Evolutionary conservation across 306 rosid genomes (phyloP).

Genomic region (Quercus suber): DNA sequence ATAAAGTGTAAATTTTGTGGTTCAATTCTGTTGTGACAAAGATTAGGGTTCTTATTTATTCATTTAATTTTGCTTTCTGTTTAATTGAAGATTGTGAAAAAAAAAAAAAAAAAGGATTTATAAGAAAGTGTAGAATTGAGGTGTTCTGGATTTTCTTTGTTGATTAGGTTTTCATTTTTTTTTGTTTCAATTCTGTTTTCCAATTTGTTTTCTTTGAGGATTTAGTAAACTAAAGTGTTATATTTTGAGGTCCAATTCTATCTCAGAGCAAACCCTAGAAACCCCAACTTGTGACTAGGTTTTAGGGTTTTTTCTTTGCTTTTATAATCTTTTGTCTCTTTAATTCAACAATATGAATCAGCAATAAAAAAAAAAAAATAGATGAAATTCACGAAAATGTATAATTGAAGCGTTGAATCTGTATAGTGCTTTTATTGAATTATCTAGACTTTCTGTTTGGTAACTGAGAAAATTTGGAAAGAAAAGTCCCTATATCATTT

Average conservation of each 20-base stretch:
- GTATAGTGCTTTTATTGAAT: too few relatives aligned
- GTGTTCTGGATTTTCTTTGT: too few relatives aligned
- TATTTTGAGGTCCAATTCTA: too few relatives aligned
- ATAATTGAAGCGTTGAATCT: not conserved
- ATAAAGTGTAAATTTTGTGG: not conserved
- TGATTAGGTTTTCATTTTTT: too few relatives aligned
- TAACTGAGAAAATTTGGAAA: not conserved
- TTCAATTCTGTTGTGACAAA: not conserved
- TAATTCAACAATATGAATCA: not conserved
- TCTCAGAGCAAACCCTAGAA: too few relatives aligned
- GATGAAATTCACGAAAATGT: not conserved
- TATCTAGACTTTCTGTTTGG: not conserved
- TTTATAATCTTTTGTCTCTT: not conserved
- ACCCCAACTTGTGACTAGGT: too few relatives aligned
- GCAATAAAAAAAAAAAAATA: not conserved
- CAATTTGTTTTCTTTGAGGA: not conserved
- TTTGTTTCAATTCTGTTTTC: too few relatives aligned
- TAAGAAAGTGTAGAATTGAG: too few relatives aligned
- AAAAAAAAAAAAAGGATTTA: too few relatives aligned
- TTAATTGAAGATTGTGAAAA: not conserved
- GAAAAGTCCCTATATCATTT: not conserved
- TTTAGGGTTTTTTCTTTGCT: too few relatives aligned
- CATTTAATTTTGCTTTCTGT: not conserved
- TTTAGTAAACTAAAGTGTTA: not conserved
- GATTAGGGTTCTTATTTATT: not conserved